Conservation (phyloP, 1,139 yeast species). For the Yamadazyma membranifaciens region DNA sequence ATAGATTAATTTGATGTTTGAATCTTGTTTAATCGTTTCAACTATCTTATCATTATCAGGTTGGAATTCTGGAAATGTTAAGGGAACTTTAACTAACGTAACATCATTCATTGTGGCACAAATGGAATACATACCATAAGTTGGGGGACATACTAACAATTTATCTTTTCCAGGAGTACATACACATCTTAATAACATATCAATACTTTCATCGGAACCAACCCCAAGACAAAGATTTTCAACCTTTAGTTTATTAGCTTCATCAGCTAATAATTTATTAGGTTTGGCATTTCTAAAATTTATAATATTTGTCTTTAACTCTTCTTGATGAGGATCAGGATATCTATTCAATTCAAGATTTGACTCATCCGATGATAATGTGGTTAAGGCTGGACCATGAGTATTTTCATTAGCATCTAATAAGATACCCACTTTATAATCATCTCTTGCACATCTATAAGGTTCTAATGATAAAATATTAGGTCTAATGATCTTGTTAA, state of each 20-base stretch:
- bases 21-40: slow-evolving; percentile 52
- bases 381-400: slow-evolving; percentile 73
- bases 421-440: slow-evolving; percentile 79
- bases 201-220: slow-evolving; percentile 96
- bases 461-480: slow-evolving; percentile 81
- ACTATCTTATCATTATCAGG: slow-evolving; percentile 58
- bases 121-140: slow-evolving; percentile 95
- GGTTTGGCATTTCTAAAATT: slow-evolving; percentile 63
- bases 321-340: slow-evolving; percentile 96
- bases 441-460: slow-evolving; percentile 94
- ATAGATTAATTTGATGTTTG: slow-evolving; percentile 68
- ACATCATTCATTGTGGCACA: slow-evolving; percentile 91
- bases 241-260: slow-evolving; percentile 39
- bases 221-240: slow-evolving; percentile 89
- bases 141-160: slow-evolving; percentile 86
- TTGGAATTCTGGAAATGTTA: slow-evolving; percentile 58
- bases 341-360: slow-evolving; percentile 71
- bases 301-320: slow-evolving; percentile 68
- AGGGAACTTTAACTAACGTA: slow-evolving; percentile 68
- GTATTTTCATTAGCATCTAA: slow-evolving; percentile 97
- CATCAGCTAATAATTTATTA: slow-evolving; percentile 19
- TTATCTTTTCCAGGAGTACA: slow-evolving; percentile 84
- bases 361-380: slow-evolving; percentile 23
- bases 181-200: slow-evolving; percentile 78
- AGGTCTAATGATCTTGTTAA: slow-evolving; percentile 70